A percentile compares a stretch with the other conserved stretches of the same genome.
Evolutionary conservation across 768 basidiomycete species (phyloP).

Genomic region (Panaeolus papilionaceus): DNA sequence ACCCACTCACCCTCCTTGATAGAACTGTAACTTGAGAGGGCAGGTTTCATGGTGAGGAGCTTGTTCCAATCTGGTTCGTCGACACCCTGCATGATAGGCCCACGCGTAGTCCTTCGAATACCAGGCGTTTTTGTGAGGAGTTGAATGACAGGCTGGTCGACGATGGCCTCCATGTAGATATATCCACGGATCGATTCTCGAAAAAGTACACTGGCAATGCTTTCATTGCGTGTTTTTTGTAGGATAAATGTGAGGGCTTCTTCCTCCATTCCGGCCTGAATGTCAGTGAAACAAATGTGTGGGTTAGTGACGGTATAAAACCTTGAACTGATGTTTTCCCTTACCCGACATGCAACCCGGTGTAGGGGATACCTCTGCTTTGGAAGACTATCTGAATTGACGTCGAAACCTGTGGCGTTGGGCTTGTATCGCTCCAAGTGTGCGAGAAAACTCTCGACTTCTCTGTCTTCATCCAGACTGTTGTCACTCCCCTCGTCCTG

Average conservation of each 20-base stretch:
- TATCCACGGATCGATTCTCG: not conserved
- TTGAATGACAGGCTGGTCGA: not conserved
- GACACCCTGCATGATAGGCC: not conserved
- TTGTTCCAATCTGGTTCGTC: not conserved
- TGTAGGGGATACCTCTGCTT: not conserved
- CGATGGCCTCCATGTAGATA: not conserved
- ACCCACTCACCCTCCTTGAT: not conserved
- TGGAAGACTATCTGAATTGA: not conserved
- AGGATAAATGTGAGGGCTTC: not conserved
- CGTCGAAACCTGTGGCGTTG: not conserved
- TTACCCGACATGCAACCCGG: conserved; percentile 1
- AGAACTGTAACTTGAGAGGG: not conserved
- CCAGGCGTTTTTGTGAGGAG: not conserved
- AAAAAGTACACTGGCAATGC: not conserved
- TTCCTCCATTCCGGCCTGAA: conserved; percentile 6
- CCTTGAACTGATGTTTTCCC: not conserved
- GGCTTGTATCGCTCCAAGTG: not conserved
- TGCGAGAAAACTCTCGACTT: not conserved
- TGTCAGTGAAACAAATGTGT: not conserved
- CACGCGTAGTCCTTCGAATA: not conserved
- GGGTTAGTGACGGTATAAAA: not conserved
- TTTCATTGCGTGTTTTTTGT: not conserved
- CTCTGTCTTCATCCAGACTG: not conserved
- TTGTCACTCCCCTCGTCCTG: not conserved
- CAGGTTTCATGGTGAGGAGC: not conserved